phyloP scores from a whole-genome alignment of 768 basidiomycete genomes.

The Tylopilus plumbeoviolaceoides region DNA sequence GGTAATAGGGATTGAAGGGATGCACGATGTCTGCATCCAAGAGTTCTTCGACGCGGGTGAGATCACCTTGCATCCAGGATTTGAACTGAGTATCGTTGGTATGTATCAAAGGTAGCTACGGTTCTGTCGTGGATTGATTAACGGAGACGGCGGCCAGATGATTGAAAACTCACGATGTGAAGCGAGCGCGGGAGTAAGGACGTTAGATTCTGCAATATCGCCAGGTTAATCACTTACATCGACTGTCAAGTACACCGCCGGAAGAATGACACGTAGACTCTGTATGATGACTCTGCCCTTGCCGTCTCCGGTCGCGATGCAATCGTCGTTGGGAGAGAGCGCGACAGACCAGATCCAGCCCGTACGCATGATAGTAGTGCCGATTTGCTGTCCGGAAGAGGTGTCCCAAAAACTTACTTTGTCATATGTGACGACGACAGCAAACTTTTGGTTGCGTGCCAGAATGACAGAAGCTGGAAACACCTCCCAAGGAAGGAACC shows the following conservation, averaged over 20 bases:
- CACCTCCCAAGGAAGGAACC: background rate
- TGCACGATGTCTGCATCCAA: too few relatives aligned
- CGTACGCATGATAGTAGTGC: background rate
- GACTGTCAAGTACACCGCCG: background rate
- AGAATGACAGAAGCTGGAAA: background rate
- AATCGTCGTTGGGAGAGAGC: background rate
- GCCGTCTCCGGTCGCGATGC: background rate
- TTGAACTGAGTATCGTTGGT: too few relatives aligned
- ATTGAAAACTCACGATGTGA: too few relatives aligned
- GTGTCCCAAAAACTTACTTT: slow-evolving; percentile 1
- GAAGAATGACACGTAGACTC: background rate
- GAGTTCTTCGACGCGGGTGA: too few relatives aligned
- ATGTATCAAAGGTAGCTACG: too few relatives aligned
- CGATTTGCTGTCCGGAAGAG: background rate
- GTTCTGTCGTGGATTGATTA: too few relatives aligned
- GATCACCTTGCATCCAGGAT: too few relatives aligned
- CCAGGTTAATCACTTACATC: background rate
- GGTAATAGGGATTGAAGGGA: too few relatives aligned
- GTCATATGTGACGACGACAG: fast-evolving
- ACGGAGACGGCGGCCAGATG: too few relatives aligned
- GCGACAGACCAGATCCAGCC: background rate
- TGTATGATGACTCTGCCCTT: background rate
- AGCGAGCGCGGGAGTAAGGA: too few relatives aligned
- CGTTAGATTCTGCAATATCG: too few relatives aligned
- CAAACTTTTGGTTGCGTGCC: background rate